Evolutionary conservation across 2,329 filamentous ascomycete species (phyloP).

Genomic region (Domatiomyces globalis): DNA sequence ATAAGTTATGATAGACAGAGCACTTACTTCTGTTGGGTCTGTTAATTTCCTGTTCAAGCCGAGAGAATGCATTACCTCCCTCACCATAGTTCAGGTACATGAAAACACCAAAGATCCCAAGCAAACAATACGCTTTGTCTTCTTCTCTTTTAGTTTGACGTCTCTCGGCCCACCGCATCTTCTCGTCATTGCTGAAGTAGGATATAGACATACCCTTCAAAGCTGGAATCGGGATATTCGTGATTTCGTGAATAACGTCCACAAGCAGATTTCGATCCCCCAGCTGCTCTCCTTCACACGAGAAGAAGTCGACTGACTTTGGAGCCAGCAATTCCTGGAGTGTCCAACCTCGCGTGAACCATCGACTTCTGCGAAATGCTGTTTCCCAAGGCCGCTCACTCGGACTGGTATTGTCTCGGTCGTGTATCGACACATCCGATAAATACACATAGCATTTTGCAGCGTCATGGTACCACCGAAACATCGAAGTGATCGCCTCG

Average conservation of each 20-base stretch:
- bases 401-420: not conserved
- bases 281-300: conserved; percentile 2
- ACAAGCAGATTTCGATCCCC: conserved; percentile 5
- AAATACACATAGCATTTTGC: conserved; percentile 8
- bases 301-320: conserved; percentile 6
- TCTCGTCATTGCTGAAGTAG: conserved; percentile 3
- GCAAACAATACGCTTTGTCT: conserved; percentile 20
- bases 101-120: conserved; percentile 19
- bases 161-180: conserved; percentile 12
- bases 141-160: conserved; percentile 17
- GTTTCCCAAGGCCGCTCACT: not conserved
- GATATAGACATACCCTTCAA: conserved; percentile 1
- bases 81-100: conserved; percentile 23
- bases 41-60: conserved; percentile 14
- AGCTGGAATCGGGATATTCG: conserved; percentile 3
- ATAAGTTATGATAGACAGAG: too few relatives aligned
- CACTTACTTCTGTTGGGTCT: not conserved
- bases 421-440: conserved; percentile 8
- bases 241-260: conserved; percentile 4
- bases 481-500: conserved; percentile 14
- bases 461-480: conserved; percentile 14
- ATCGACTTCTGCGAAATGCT: conserved; percentile 6
- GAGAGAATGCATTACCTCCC: conserved; percentile 14
- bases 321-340: conserved; percentile 11
- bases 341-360: conserved; percentile 4